Conservation (phyloP, 2,329 filamentous ascomycete genomes). For the Apiospora pterosperma region DNA sequence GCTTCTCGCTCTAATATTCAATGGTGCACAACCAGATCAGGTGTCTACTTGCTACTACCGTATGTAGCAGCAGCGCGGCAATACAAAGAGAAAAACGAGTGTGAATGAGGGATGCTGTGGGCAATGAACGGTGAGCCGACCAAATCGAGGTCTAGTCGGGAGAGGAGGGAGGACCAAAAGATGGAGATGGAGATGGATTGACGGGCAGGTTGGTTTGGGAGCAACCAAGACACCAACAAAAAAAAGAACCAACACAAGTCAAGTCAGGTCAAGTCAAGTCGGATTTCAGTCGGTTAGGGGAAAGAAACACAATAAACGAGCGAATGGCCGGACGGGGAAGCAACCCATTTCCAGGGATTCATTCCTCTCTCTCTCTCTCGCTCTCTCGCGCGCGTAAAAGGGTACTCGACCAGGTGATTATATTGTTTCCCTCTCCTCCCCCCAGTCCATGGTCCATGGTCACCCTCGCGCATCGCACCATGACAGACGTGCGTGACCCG, state of each 20-base stretch:
- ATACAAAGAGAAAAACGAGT: slow-evolving; percentile 1
- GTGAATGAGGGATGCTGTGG: neutral
- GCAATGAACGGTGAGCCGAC: slow-evolving; percentile 5
- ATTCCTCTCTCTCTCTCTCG: too few relatives aligned
- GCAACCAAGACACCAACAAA: neutral
- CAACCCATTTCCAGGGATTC: slow-evolving; percentile 2
- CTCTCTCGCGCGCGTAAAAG: slow-evolving; percentile 5
- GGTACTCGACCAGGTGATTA: slow-evolving; percentile 1
- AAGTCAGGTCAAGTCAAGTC: neutral
- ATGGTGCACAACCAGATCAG: neutral
- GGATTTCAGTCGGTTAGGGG: neutral
- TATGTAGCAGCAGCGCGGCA: neutral
- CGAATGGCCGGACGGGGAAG: slow-evolving; percentile 2
- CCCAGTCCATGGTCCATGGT: neutral
- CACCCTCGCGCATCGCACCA: neutral
- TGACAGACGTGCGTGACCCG: slow-evolving; percentile 1
- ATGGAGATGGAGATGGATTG: slow-evolving; percentile 1
- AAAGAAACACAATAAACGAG: neutral
- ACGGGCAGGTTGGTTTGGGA: slow-evolving; percentile 1
- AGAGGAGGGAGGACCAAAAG: neutral
- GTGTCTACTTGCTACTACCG: neutral
- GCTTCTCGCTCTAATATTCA: neutral
- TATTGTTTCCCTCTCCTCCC: neutral
- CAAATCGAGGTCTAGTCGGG: slow-evolving; percentile 6
- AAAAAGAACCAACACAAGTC: neutral